Evolutionary conservation across 192 early-diverging fungal species (phyloP).

Genomic region (Coemansia sp.): DNA sequence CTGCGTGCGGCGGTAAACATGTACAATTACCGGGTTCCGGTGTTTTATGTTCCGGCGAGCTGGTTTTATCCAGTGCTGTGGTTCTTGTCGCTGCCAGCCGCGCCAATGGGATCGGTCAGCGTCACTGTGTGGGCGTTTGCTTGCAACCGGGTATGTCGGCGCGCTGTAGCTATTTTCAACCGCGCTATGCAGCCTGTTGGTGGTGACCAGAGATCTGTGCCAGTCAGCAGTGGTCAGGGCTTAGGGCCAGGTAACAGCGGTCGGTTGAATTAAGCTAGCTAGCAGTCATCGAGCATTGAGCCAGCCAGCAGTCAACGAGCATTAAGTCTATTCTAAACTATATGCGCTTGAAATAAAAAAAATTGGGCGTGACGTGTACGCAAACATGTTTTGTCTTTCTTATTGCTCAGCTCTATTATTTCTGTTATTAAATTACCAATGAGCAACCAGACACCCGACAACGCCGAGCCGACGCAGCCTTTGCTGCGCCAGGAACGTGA

Average conservation of each 20-base stretch:
- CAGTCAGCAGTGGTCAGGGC: neutral
- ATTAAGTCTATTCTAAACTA: too few relatives aligned
- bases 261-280: too few relatives aligned
- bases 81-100: conserved; percentile 69
- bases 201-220: neutral
- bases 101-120: conserved; percentile 76
- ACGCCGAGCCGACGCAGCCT: neutral
- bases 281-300: too few relatives aligned
- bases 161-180: conserved; percentile 29
- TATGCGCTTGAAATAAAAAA: too few relatives aligned
- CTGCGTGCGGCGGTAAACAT: conserved; percentile 62
- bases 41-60: conserved; percentile 73
- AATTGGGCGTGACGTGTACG: too few relatives aligned
- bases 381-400: neutral
- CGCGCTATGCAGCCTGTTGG: conserved; percentile 9
- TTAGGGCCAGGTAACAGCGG: neutral
- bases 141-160: conserved; percentile 63
- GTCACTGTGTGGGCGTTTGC: conserved; percentile 74
- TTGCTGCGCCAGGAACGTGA: conserved; percentile 18
- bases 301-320: too few relatives aligned
- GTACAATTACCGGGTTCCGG: conserved; percentile 65
- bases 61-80: conserved; percentile 77
- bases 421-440: neutral
- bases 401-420: neutral
- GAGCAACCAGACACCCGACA: neutral